Evolutionary conservation across 164 flowering plant species (phyloP).

Genomic region (Pachysandra terminalis): DNA sequence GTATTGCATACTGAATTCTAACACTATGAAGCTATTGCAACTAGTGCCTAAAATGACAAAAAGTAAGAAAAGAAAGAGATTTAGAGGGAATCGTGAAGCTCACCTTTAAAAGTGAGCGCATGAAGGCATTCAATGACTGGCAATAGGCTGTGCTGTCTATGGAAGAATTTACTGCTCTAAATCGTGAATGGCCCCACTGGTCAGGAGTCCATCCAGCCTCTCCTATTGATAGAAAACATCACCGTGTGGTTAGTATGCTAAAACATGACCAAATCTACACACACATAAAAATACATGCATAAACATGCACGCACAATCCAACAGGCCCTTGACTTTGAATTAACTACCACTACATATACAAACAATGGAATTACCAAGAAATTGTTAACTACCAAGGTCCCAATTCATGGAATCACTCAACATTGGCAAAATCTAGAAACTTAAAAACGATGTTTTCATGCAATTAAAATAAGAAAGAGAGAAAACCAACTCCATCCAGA

Average conservation of each 20-base stretch:
- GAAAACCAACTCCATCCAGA: background rate
- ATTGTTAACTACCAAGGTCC: background rate
- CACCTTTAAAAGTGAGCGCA: slow-evolving; percentile 90
- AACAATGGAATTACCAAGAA: background rate
- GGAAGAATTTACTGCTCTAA: slow-evolving; percentile 46
- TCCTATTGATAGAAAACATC: slow-evolving; percentile 39
- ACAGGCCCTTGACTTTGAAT: too few species aligned
- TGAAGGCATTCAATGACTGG: slow-evolving; percentile 67
- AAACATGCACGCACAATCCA: background rate
- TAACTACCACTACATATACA: background rate
- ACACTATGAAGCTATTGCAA: background rate
- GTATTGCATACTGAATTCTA: background rate
- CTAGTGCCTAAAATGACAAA: background rate
- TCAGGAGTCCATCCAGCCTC: slow-evolving; percentile 99
- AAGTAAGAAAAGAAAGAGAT: background rate
- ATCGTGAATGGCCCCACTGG: slow-evolving; percentile 86
- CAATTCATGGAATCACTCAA: background rate
- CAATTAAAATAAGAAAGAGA: background rate
- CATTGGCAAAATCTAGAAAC: background rate
- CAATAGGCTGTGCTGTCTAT: slow-evolving; percentile 60
- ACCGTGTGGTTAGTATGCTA: slow-evolving; percentile 16
- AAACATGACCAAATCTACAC: background rate
- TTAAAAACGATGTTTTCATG: background rate
- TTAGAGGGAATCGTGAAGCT: slow-evolving; percentile 12
- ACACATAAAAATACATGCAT: too few species aligned